Base-by-base conservation (phyloP, 495 filamentous ascomycete species). In the Xeromyces bisporus region DNA sequence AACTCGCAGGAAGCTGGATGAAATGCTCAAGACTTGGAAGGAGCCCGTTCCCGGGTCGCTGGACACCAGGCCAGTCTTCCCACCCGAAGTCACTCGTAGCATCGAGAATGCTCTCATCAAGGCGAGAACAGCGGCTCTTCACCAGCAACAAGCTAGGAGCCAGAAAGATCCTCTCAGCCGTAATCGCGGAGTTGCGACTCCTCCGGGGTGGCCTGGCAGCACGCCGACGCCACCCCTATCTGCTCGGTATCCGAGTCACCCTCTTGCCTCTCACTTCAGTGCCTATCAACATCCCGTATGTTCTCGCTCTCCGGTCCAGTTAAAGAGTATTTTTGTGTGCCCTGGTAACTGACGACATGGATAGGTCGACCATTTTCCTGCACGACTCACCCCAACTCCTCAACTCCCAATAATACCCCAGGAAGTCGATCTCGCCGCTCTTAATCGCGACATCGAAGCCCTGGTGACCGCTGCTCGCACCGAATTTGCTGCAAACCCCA, bases 11-110 rank as follows among this genome's bases (percentile, higher is more conserved):
- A 87, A 89, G 55, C 73, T 97, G 61, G 87, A 96, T 37, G 85
- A 91, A 54, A 86, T 97, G 80, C 67, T 96, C 30, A 86, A 82
- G 58, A 97, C 89, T 0, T 97, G 89, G 89, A 97, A 93, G 51
- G 80, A 92, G 48, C 82, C 91, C 11, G 82, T 93, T 3, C 82
- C 86, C 0, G 89, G 86, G 12, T 93, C 89, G 8, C 65, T 87
- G 32, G 84, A 91, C 43, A 70, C 72, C 2, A 67, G 78, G 39
- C 87, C 89, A 2, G 87, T 97, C 31, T 97, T 97, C 50, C 71
- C 81, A 10, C 60, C 67, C 8, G 84, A 94, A 15, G 66, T 78
- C 25, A 91, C 83, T 23, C 69, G 80, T 23, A 76, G 78, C 32
- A 96, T 97, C 41, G 89, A 97, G 48, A 92, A 77, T 57, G 83